Base-by-base conservation (phyloP, 257 asterid species). In the Solanum ahanhuiri region DNA sequence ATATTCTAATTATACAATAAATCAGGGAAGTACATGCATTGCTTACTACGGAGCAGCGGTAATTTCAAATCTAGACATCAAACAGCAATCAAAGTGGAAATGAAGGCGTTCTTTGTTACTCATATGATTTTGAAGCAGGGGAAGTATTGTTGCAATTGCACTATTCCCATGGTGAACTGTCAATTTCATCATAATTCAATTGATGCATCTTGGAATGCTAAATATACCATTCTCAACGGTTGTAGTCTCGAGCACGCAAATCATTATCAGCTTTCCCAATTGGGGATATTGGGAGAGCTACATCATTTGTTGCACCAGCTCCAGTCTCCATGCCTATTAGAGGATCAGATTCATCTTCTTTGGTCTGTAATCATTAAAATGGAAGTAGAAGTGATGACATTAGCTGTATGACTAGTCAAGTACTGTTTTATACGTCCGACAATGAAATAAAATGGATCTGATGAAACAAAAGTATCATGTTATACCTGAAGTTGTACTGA, bases 281-380 rank as follows among this genome's bases (percentile, higher is more conserved):
- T 41, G 93, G 89, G 84, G 91, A 93, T 82, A 88, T 92, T 69
- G 93, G 88, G 87, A 88, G 86, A 35, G 91, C 90, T 86, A 89
- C 87, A 81, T 92, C 94, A 77, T 31, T 92, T 70, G 85, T 85
- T 83, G 79, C 89, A 18, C 85, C 83, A 73, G 89, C 70, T 64
- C 91, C 96, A 33, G 70, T 94, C 91, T 94, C 97, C 87, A 83
- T 88, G n/a, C 67, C 90, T 87, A 94, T 57, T 43, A 95, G 93
- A 45, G 98, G 95, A 87, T 92, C 96, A 45, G 94, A 83, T 87
- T 95, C 99, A 57, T 86, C 91, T 85, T 92, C 97, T 90, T 91
- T 89, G 45, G 35, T 54, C 98, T 95, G 95, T 88, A 89, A 30
- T 54, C 86, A 67, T 33, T 70, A 57, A 15, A 30, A 57, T 73